phyloP scores from a whole-genome alignment of 306 rosid species.

The Quercus suber region DNA sequence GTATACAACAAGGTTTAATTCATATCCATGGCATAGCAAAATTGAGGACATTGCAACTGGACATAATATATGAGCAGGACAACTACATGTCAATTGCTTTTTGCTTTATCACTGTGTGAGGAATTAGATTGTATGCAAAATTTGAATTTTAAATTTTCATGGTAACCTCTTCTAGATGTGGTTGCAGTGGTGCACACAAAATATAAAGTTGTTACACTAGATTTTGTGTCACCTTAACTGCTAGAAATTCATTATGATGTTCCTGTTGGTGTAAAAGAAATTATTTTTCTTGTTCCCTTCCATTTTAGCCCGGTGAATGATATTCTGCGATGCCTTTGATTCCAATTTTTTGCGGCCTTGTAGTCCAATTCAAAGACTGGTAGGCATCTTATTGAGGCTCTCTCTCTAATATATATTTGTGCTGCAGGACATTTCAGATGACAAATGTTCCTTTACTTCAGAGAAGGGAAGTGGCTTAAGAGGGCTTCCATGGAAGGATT shows the following conservation, averaged over 20 bases:
- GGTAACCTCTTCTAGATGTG: not conserved
- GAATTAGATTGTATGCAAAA: not conserved
- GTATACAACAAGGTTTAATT: not conserved
- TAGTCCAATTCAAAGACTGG: not conserved
- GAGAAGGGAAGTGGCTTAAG: slow-evolving; percentile 17
- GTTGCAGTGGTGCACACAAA: not conserved
- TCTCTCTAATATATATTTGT: not conserved
- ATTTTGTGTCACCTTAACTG: not conserved
- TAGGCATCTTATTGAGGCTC: not conserved
- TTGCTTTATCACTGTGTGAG: not conserved
- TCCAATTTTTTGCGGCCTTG: not conserved
- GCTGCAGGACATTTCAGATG: slow-evolving; percentile 31
- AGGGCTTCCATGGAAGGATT: slow-evolving; percentile 10
- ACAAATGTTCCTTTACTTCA: slow-evolving; percentile 4
- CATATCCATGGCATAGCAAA: not conserved
- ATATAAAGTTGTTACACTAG: not conserved
- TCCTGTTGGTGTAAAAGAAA: not conserved
- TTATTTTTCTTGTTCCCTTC: not conserved
- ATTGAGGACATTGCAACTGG: not conserved
- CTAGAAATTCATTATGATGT: slow-evolving; percentile 8
- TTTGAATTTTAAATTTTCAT: not conserved
- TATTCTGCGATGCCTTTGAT: not conserved
- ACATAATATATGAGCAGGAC: not conserved
- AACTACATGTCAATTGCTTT: not conserved
- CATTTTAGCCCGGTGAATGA: not conserved